A percentile compares a stretch with the other conserved stretches of the same genome.
These are phyloP conservation scores for Darksidea phi DNA, from an alignment of 495 filamentous ascomycete genomes.

Conservation along the genomic window DNA sequence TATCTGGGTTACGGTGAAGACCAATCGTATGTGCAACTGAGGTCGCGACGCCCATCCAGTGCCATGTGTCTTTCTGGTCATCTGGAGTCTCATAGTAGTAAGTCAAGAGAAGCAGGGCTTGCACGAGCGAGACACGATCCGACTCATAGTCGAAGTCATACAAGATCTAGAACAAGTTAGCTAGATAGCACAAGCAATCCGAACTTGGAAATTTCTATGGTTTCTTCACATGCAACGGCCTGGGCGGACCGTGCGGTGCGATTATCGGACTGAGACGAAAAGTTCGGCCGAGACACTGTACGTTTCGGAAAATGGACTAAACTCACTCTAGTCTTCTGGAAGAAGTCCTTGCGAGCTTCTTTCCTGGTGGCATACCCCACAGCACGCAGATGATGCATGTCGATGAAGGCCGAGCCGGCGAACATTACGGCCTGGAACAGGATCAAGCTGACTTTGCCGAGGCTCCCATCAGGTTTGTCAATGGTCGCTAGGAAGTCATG, in stretches of 20 bases:
- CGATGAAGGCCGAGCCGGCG: conserved; percentile 72
- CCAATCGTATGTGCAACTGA: conserved; percentile 43
- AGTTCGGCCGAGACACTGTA: conserved; percentile 9
- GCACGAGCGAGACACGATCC: conserved; percentile 77
- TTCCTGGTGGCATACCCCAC: conserved; percentile 71
- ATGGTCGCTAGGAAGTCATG: conserved; percentile 69
- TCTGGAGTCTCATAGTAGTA: conserved; percentile 43
- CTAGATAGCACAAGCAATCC: neutral
- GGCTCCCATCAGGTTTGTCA: conserved; percentile 61
- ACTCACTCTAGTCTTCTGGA: conserved; percentile 72
- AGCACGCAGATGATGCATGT: conserved; percentile 63
- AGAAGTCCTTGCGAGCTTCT: conserved; percentile 74
- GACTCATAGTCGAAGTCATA: conserved; percentile 88
- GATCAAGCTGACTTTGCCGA: conserved; percentile 70
- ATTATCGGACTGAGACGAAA: neutral
- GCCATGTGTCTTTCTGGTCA: conserved; percentile 45
- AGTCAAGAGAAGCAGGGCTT: conserved; percentile 79
- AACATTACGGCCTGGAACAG: conserved; percentile 84
- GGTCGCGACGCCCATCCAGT: conserved; percentile 43
- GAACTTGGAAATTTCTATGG: neutral
- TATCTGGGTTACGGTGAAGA: conserved; percentile 60
- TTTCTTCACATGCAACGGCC: neutral
- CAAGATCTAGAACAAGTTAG: conserved; percentile 50
- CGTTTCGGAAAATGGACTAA: neutral
- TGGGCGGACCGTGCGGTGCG: conserved; percentile 12